Percentiles rank a stretch among this genome's conserved stretches.
Conservation (phyloP, 208 protist species). For the Leishmania gerbilli region DNA sequence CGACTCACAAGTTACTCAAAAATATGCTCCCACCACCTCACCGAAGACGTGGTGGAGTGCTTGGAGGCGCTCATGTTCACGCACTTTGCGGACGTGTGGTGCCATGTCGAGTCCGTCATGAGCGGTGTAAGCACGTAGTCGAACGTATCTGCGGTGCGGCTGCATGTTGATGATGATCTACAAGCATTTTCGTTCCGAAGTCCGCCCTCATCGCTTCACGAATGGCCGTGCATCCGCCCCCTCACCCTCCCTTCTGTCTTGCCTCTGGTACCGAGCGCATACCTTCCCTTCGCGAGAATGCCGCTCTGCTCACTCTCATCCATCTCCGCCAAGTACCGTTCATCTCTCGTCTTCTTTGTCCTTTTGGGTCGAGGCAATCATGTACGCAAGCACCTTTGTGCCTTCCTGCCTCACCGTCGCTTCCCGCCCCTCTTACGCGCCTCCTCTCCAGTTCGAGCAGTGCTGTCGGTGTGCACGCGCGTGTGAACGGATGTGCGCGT, state of each 20-base stretch:
- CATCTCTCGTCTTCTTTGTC: neutral
- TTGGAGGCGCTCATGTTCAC: slow-evolving; percentile 5
- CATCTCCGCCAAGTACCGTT: neutral
- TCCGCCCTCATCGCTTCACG: neutral
- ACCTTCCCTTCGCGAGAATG: neutral
- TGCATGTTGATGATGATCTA: neutral
- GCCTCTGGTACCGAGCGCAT: neutral
- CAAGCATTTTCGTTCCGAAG: neutral
- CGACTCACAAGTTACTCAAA: slow-evolving; percentile 6
- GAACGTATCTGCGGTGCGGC: neutral
- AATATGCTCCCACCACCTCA: slow-evolving; percentile 22
- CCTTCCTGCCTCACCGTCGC: neutral
- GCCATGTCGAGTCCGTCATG: neutral
- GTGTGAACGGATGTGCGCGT: neutral
- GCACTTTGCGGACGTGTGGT: slow-evolving; percentile 22
- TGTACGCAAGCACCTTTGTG: neutral
- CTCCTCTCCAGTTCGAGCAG: no score
- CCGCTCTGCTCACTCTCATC: neutral
- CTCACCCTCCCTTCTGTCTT: neutral
- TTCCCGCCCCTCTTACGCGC: neutral
- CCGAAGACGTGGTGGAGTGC: neutral
- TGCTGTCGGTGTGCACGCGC: no score
- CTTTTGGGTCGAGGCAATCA: neutral
- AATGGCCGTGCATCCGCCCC: neutral
- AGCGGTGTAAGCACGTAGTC: neutral